Evolutionary conservation across 352 stramenopile species (phyloP).

Genomic region (Phytophthora foliorum): DNA sequence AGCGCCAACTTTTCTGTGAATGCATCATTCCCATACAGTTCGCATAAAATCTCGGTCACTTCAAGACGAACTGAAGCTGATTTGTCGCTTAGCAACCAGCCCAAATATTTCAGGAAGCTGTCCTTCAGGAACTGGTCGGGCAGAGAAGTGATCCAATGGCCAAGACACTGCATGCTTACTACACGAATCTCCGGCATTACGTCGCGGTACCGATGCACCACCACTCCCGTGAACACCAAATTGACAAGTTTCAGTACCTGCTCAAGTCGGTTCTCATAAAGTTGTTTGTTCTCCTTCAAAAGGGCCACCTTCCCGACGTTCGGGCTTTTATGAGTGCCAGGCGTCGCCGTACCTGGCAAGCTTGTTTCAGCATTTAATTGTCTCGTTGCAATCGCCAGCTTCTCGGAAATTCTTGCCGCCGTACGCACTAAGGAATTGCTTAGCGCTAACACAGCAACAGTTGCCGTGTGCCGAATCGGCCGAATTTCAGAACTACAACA

Average conservation of each 20-base stretch:
- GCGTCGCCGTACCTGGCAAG: constrained; percentile 30
- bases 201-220: constrained; percentile 92
- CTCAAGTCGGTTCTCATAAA: constrained; percentile 70
- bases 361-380: constrained; percentile 72
- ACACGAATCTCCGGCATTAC: constrained; percentile 94
- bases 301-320: constrained; percentile 51
- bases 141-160: constrained; percentile 84
- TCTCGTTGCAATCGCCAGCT: constrained; percentile 74
- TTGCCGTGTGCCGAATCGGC: constrained; percentile 82
- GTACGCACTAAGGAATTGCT: constrained; percentile 73
- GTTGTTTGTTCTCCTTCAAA: constrained; percentile 72
- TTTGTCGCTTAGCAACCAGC: constrained; percentile 96
- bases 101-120: constrained; percentile 97
- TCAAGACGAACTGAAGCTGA: constrained; percentile 80
- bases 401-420: constrained; percentile 59
- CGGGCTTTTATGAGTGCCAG: constrained; percentile 52
- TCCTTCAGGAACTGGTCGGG: constrained; percentile 94
- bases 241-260: constrained; percentile 72
- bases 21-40: constrained; percentile 85
- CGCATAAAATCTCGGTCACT: constrained; percentile 84
- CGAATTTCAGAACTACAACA: constrained; percentile 77
- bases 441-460: constrained; percentile 74
- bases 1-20: constrained; percentile 75
- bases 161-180: constrained; percentile 84
- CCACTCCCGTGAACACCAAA: constrained; percentile 77